Base-by-base conservation (phyloP, 768 basidiomycete species). In the Gymnopilus junonius region DNA sequence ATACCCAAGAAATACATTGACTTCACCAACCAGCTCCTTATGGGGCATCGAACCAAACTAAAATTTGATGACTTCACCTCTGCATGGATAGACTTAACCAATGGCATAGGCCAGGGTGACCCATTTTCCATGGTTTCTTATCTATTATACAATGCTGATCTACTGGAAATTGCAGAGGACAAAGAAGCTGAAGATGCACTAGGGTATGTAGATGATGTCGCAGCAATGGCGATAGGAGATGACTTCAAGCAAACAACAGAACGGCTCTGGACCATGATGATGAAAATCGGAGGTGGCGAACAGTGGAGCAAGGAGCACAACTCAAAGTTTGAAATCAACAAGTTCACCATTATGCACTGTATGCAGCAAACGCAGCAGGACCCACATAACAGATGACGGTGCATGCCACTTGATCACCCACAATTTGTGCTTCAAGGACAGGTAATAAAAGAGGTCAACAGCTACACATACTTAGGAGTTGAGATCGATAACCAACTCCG, bases 201-300 rank as follows among this genome's bases (percentile, higher is more conserved):
- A 20, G 67, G 72, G 0, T 80, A 75, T 29, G 71, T 78, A 0
- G 72, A 80, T 21, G 69, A 80, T 45, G 66, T 65, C 7, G 42
- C 42, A 45, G 23, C 23, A 70, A 20, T 45, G 2, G 42, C 42
- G 8, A 45, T 45, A 45, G 42, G 42, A 3, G 42, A 45, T 25
- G 42, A 45, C 42, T 45, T 45, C 17, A n/a, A 45, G 20, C 20
- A 45, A n/a, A 8, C 17, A 6, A 45, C 42, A 20, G 42, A 45
- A 14, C 10, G 34, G 2, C 34, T 35, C 34, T 35, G 34, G 34
- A 35, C 34, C 10, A 35, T n/a, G n/a, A n/a, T n/a, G n/a, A n/a
- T n/a, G n/a, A n/a, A n/a, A n/a, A n/a, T n/a, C n/a, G n/a, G n/a
- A n/a, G n/a, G n/a, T n/a, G n/a, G n/a, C n/a, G n/a, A n/a, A n/a